Base-by-base conservation (phyloP, 768 basidiomycete genomes). In the Ramaria sp. region DNA sequence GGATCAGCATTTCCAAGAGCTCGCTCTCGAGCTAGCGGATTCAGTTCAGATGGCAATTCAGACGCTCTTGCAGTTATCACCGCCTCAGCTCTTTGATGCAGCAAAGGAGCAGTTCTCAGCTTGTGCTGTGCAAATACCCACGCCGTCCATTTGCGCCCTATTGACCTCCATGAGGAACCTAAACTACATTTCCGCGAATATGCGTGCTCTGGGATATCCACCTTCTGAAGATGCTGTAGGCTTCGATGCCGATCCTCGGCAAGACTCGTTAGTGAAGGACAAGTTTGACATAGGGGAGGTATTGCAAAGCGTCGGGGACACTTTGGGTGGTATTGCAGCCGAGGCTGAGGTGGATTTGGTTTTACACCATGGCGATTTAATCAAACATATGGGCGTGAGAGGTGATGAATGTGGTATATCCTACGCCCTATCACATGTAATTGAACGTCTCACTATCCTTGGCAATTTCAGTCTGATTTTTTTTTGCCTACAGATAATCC, bases 271-370 rank as follows among this genome's bases (percentile, higher is more conserved):
- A 53, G 56, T 53, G 22, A 63, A 65, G n/a, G 79, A 81, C 53
- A 88, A 92, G 66, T 96, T 95, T 65, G 93, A 97, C 70, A 81
- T 96, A 39, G 93, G 89, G 22, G 93, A 97, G 68, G 74, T 90
- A 71, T 66, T 95, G 62, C 94, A 96, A 70, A 85, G 80, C 65
- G 83, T 92, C 9, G 92, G 91, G 10, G 93, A 97, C 71, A 81
- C 86, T 13, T 69, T 95, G 59, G 85, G 90, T 65, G 93, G 91
- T 12, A 75, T 82, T 42, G 90, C 90, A 34, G 85, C 91, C 4
- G 81, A 88, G 64, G 78, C 75, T 50, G 88, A 85, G n/a, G 89
- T 93, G 33, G 93, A 97, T 68, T 73, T 97, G 61, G 91, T 95
- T 17, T 72, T 96, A 12, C 94, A 86, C 67, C 92, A 97, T 63